phyloP scores from a whole-genome alignment of 768 basidiomycete genomes.

The Lentinus tigrinus region DNA sequence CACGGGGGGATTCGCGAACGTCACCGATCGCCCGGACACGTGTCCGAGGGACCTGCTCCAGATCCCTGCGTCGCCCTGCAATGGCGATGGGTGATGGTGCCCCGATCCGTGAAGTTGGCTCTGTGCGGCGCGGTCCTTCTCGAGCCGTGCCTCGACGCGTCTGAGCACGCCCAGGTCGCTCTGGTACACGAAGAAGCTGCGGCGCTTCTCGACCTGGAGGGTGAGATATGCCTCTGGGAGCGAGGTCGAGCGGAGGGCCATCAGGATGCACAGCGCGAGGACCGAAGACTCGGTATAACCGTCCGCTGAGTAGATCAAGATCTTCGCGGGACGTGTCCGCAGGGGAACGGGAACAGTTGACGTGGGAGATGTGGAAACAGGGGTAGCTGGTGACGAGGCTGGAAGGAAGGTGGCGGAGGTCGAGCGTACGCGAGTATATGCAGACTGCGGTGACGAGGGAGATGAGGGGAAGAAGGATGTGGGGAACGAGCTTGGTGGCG shows the following conservation, averaged over 20 bases:
- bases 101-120: background rate
- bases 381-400: conserved; percentile 27
- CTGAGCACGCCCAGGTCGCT: conserved; percentile 72
- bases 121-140: conserved; percentile 26
- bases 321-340: conserved; percentile 62
- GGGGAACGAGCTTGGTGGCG: conserved; percentile 28
- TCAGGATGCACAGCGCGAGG: conserved; percentile 82
- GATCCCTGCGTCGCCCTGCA: background rate
- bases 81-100: background rate
- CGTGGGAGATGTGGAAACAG: conserved; percentile 13
- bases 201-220: conserved; percentile 74
- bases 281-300: conserved; percentile 93
- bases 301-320: conserved; percentile 81
- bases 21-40: conserved; percentile 15
- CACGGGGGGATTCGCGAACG: conserved; percentile 14
- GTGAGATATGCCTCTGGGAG: conserved; percentile 92
- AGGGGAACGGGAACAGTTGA: conserved; percentile 15
- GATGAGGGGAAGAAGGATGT: conserved; percentile 25
- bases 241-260: conserved; percentile 64
- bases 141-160: conserved; percentile 59
- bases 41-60: conserved; percentile 8
- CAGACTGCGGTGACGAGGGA: conserved; percentile 2
- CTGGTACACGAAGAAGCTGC: conserved; percentile 93
- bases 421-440: conserved; percentile 28
- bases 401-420: conserved; percentile 27